These are phyloP conservation scores for Chaetomium fimeti DNA, from an alignment of 495 filamentous ascomycete species.

Conservation along the genomic window DNA sequence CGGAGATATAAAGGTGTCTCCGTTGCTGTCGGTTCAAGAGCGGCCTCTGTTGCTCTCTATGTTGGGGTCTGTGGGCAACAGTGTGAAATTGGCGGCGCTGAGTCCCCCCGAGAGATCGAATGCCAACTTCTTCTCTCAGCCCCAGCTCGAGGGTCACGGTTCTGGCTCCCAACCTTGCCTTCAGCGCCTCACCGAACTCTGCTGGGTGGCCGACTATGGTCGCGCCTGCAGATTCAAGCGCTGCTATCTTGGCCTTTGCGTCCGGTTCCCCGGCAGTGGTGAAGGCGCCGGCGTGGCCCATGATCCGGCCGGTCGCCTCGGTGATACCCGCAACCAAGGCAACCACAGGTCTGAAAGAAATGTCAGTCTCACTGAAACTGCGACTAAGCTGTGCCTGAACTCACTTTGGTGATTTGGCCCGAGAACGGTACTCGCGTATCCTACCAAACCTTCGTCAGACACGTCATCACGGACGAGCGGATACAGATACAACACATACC, in stretches of 20 bases:
- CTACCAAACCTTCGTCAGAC: slow-evolving; percentile 1
- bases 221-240: slow-evolving; percentile 67
- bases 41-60: background rate
- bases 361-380: background rate
- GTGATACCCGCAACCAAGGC: slow-evolving; percentile 71
- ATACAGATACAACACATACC: slow-evolving; percentile 40
- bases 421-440: slow-evolving; percentile 64
- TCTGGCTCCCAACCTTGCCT: slow-evolving; percentile 38
- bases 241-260: slow-evolving; percentile 62
- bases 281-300: slow-evolving; percentile 90
- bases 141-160: background rate
- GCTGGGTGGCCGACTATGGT: slow-evolving; percentile 78
- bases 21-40: slow-evolving; percentile 38
- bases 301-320: slow-evolving; percentile 65
- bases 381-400: background rate
- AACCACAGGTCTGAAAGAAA: slow-evolving; percentile 64
- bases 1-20: slow-evolving; percentile 59
- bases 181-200: slow-evolving; percentile 74
- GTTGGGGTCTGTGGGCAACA: slow-evolving; percentile 29
- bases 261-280: slow-evolving; percentile 64
- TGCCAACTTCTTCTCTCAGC: background rate
- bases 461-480: background rate
- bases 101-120: slow-evolving; percentile 12
- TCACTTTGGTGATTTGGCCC: slow-evolving; percentile 65
- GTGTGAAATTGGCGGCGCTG: slow-evolving; percentile 54